phyloP scores from a whole-genome alignment of 352 stramenopile species.

The Phytophthora pluvialis region DNA sequence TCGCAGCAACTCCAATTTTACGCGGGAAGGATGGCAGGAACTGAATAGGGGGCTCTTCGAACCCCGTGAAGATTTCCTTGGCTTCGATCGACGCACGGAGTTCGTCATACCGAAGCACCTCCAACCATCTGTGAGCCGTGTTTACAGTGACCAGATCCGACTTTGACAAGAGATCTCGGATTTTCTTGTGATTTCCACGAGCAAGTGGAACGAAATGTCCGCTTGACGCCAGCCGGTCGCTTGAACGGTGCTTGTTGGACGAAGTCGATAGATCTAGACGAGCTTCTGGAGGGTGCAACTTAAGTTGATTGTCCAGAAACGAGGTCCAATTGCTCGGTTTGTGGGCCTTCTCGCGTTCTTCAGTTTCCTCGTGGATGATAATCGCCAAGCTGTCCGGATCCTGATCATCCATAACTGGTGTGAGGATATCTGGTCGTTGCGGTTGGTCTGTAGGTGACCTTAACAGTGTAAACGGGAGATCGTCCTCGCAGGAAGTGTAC shows the following conservation, averaged over 20 bases:
- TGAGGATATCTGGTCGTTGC: slow-evolving; percentile 3
- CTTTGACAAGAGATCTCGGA: slow-evolving; percentile 67
- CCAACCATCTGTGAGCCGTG: slow-evolving; percentile 68
- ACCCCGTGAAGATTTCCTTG: slow-evolving; percentile 88
- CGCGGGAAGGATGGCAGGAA: slow-evolving; percentile 83
- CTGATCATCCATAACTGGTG: slow-evolving; percentile 15
- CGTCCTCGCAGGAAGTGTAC: slow-evolving; percentile 53
- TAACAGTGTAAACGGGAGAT: slow-evolving; percentile 70
- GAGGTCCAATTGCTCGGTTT: slow-evolving; percentile 40
- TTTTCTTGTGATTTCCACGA: slow-evolving; percentile 59
- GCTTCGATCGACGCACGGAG: slow-evolving; percentile 71
- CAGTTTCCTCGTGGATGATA: slow-evolving; percentile 32
- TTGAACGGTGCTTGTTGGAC: slow-evolving; percentile 24
- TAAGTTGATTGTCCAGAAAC: slow-evolving; percentile 65
- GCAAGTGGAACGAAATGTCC: slow-evolving; percentile 28
- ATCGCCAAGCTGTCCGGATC: slow-evolving; percentile 30
- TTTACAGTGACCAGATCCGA: slow-evolving; percentile 68
- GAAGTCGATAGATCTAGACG: slow-evolving; percentile 21
- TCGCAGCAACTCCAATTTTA: slow-evolving; percentile 56
- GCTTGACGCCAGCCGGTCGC: slow-evolving; percentile 23
- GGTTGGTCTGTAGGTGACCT: slow-evolving; percentile 41
- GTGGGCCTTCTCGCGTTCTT: slow-evolving; percentile 5
- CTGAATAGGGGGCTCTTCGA: slow-evolving; percentile 77
- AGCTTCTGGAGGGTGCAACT: slow-evolving; percentile 4
- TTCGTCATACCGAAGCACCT: slow-evolving; percentile 78